A percentile compares a stretch with the other conserved stretches of the same genome.
Conservation (phyloP, 139 green algal genomes). For the Tetraselmis chui region DNA sequence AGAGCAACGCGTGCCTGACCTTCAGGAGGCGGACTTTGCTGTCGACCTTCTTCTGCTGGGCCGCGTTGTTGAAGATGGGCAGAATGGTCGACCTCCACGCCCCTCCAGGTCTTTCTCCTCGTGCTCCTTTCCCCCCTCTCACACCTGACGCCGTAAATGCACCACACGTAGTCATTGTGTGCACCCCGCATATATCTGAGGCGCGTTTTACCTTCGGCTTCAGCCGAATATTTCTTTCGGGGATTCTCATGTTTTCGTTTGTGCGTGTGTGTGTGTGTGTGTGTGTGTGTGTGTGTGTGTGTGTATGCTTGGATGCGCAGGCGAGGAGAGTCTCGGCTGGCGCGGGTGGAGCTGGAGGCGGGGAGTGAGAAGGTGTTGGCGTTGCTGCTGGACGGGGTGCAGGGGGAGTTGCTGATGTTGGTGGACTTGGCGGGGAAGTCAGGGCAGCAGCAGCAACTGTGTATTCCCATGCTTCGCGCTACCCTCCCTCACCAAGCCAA, state of each 20-base stretch:
- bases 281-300: too few relatives aligned
- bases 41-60: constrained; percentile 17
- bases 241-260: too few relatives aligned
- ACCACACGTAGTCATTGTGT: too few relatives aligned
- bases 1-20: background rate
- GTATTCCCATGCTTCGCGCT: constrained; percentile 31
- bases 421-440: constrained; percentile 16
- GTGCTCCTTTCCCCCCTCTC: too few relatives aligned
- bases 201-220: too few relatives aligned
- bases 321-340: background rate
- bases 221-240: too few relatives aligned
- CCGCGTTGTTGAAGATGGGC: background rate
- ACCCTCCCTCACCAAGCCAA: constrained; percentile 21
- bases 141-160: too few relatives aligned
- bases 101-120: too few relatives aligned
- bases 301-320: background rate
- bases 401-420: constrained; percentile 24
- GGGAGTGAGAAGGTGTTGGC: background rate
- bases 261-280: too few relatives aligned
- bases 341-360: background rate
- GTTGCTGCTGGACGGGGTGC: constrained; percentile 22
- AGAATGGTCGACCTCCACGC: too few relatives aligned
- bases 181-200: too few relatives aligned
- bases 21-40: constrained; percentile 13
- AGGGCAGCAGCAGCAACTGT: constrained; percentile 10